Base-by-base conservation (phyloP, 495 filamentous ascomycete species). In the Umbilicaria muhlenbergii region DNA sequence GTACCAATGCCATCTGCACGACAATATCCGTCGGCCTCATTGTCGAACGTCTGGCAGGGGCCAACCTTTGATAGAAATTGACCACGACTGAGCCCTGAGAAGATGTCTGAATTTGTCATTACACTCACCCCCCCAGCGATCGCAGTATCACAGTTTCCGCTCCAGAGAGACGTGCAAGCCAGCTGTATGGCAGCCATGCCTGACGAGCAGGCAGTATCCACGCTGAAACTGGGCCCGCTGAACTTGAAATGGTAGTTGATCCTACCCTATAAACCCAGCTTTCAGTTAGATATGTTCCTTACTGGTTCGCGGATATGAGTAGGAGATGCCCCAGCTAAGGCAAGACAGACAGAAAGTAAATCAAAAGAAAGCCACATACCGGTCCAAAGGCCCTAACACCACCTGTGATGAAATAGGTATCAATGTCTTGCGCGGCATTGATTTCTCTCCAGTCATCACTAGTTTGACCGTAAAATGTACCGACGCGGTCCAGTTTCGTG, bases 381-480 rank as follows among this genome's bases (percentile, higher is more conserved):
- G 88, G 85, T 2, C 79, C 80, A 46, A 94, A 94, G 13, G 87
- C 86, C 35, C 85, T 74, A 14, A 88, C 81, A 52, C 83, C 87
- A 38, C 87, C 87, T 0, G 87, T 86, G 55, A 93, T 94, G 63
- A 79, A 94, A 58, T 94, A 94, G 1, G 86, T 94, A 58, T 93
- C 87, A 44, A 94, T 78, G 46, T 93, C 83, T 52, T 95, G 78
- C 13, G 81, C 80, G 38, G 81, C 84, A 58, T 92, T 92, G 49
- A 92, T 81, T 51, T 94, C 88, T 60, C 82, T 76, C 70, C 86
- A 94, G 49, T 95, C 88, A 44, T 93, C 85, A 48, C 83, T 88
- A 1, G 88, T 91, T 64, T 88, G 84, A 36, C 88, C 88, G 56
- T 92, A 92, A 59, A 93, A 95, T 14, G 83, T 86, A 19, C 87